These are phyloP conservation scores for Aspergillus sp. DNA, from an alignment of 2,329 filamentous ascomycete species.

Conservation along the genomic window DNA sequence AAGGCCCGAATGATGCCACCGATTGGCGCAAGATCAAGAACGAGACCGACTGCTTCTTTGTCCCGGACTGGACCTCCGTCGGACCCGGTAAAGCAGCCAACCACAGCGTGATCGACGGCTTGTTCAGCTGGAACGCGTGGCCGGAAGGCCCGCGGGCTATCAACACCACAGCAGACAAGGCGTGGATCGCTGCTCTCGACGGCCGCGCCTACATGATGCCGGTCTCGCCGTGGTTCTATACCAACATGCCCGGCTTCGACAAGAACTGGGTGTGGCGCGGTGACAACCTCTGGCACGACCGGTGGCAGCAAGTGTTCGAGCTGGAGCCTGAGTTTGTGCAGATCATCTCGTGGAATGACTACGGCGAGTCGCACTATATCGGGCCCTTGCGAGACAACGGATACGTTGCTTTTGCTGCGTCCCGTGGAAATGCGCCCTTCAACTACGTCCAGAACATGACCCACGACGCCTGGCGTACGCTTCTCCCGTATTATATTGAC, in stretches of 20 bases:
- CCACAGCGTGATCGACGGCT: slow-evolving; percentile 35
- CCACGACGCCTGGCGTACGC: slow-evolving; percentile 28
- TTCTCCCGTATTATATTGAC: slow-evolving; percentile 35
- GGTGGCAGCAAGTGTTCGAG: slow-evolving; percentile 55
- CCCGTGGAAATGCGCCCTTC: slow-evolving; percentile 37
- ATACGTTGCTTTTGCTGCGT: slow-evolving; percentile 32
- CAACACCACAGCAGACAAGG: slow-evolving; percentile 33
- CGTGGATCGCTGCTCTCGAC: slow-evolving; percentile 36
- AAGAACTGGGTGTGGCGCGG: slow-evolving; percentile 65
- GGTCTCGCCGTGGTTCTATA: slow-evolving; percentile 57
- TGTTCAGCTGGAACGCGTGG: slow-evolving; percentile 46
- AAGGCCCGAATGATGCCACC: slow-evolving; percentile 40
- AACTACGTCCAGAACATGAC: slow-evolving; percentile 26
- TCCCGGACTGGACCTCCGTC: slow-evolving; percentile 47
- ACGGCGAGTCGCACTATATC: slow-evolving; percentile 60
- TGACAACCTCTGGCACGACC: slow-evolving; percentile 59
- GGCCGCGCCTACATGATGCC: slow-evolving; percentile 52
- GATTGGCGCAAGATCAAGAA: slow-evolving; percentile 48
- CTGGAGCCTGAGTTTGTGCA: slow-evolving; percentile 53
- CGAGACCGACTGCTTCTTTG: slow-evolving; percentile 41
- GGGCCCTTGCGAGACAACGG: slow-evolving; percentile 46
- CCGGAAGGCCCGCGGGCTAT: slow-evolving; percentile 37
- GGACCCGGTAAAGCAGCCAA: slow-evolving; percentile 28
- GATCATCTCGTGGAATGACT: slow-evolving; percentile 62
- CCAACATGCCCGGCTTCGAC: slow-evolving; percentile 54